These are phyloP conservation scores for Sordariomycetes sp. DNA, from an alignment of 2,329 filamentous ascomycete species.

Conservation along the genomic window DNA sequence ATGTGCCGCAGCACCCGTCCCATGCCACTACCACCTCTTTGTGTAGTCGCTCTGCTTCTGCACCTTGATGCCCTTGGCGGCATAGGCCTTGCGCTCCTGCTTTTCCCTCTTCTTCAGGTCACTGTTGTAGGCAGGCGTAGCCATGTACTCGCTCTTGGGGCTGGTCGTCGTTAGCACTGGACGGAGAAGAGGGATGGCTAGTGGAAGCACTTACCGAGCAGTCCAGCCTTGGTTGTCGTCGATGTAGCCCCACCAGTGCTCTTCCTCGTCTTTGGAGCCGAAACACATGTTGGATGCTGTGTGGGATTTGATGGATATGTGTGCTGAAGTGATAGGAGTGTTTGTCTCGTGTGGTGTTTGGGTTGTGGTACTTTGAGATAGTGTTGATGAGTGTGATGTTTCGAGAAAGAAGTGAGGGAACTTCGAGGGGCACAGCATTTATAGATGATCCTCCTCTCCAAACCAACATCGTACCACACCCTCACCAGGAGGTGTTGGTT, in stretches of 20 bases:
- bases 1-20: too few species aligned
- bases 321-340: background rate
- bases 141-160: constrained; percentile 7
- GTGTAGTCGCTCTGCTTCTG: background rate
- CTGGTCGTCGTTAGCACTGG: too few species aligned
- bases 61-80: background rate
- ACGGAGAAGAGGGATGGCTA: too few species aligned
- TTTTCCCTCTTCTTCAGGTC: background rate
- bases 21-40: background rate
- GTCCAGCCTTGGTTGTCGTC: constrained; percentile 8
- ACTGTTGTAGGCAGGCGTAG: constrained; percentile 6
- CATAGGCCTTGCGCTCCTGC: background rate
- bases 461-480: too few species aligned
- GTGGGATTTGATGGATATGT: background rate
- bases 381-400: too few species aligned
- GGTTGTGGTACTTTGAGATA: too few species aligned
- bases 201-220: too few species aligned
- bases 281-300: constrained; percentile 2
- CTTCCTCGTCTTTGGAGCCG: constrained; percentile 1
- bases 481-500: too few species aligned
- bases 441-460: too few species aligned
- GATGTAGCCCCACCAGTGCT: constrained; percentile 7
- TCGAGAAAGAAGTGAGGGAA: too few species aligned
- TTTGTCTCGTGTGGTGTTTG: too few species aligned
- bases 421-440: too few species aligned